Conservation (phyloP, 2,329 filamentous ascomycete species). For the Zasmidium angulare region DNA sequence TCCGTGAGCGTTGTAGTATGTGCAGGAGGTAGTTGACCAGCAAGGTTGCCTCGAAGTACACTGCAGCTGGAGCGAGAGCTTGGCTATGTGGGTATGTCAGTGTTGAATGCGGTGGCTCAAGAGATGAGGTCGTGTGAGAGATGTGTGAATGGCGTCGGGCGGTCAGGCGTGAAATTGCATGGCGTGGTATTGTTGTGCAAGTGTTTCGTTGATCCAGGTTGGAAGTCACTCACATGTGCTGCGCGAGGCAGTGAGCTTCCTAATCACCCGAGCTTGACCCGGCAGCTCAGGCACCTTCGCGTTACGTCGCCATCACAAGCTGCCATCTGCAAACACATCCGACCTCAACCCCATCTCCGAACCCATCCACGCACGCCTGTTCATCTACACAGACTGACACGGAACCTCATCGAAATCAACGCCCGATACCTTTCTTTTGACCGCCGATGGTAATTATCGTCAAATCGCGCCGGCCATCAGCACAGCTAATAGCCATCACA, state of each 20-base stretch:
- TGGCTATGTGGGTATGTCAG: not conserved
- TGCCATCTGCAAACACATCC: conserved; percentile 5
- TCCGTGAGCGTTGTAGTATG: not conserved
- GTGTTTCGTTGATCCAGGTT: no score
- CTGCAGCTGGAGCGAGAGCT: not conserved
- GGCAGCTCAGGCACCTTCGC: conserved; percentile 5
- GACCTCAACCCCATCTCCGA: conserved; percentile 7
- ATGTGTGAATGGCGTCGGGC: not conserved
- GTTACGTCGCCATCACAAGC: conserved; percentile 2
- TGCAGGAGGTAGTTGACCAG: not conserved
- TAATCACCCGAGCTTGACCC: not conserved
- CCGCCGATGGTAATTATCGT: conserved; percentile 18
- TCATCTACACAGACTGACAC: not conserved
- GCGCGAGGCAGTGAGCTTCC: not conserved
- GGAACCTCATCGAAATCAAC: not conserved
- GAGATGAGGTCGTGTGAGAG: not conserved
- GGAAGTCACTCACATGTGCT: no score
- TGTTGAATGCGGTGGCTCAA: not conserved
- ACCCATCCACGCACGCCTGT: not conserved
- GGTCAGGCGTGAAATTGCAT: not conserved
- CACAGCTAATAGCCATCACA: conserved; percentile 37
- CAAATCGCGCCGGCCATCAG: not conserved
- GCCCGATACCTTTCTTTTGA: not conserved
- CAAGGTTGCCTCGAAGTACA: not conserved
- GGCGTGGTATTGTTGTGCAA: no score